Base-by-base conservation (phyloP, 495 filamentous ascomycete species). In the Hypoxylon lenormandii region DNA sequence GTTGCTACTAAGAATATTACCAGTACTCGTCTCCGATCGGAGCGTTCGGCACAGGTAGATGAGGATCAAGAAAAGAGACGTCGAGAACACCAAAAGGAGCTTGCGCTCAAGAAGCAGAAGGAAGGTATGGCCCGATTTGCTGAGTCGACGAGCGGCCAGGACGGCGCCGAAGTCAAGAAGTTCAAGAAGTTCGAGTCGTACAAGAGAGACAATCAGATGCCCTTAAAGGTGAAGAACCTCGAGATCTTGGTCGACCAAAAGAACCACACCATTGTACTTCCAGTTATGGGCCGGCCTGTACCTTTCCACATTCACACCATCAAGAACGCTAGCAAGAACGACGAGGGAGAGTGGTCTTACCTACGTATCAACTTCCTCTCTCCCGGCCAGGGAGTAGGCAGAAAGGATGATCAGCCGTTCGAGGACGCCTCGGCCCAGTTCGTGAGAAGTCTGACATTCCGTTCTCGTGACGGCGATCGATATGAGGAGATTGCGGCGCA, bases 121-220 rank as follows among this genome's bases (percentile, higher is more conserved):
- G 90, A 96, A 69, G 96, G 96, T 45, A 72, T 96, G 40, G 89
- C 89, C 33, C 85, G 90, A 59, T 99, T 94, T 78, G 87, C 91
- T 47, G 85, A 89, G 68, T 90, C 91, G 5, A 92, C 91, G 5
- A 89, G 89, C 11, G 91, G 91, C 60, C 86, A 94, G 40, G 96
- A 97, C 74, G 94, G 94, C n/a, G 90, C 90, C 22, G 87, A 92
- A 48, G 87, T 94, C 76, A 98, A 98, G 83, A 93, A 92, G 79
- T 97, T 98, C 83, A 98, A 98, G 81, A 90, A 91, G 37, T 99
- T 98, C 74, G 96, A 98, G 79, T 97, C 96, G 0, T 99, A 99
- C 81, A 99, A 98, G 81, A 88, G 96, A 22, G 95, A 99, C 77
- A 97, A 94, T 70, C 94, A 98, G 74, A 87, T 99, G 48, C 96